Evolutionary conservation across 225 moss, liverwort and hornwort genomes (phyloP), one percentile per base, ranked within the genome.

Genomic region (Takakia lepidozioides): DNA sequence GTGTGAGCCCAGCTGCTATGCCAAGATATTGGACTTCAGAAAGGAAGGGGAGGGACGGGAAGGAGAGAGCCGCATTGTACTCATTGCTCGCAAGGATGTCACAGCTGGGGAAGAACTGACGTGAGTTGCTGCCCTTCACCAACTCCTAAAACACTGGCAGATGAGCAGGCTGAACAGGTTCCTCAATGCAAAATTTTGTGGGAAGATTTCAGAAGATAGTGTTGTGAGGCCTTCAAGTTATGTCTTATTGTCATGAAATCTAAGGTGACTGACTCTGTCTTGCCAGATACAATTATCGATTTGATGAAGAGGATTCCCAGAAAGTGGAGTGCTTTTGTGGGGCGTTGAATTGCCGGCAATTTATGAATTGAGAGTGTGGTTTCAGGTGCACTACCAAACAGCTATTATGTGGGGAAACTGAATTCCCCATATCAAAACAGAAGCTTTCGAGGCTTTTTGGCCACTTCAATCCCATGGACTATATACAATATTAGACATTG

Each of bases 1-100:
- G 98, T 99, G 98, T 45, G 81, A 80, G 44, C 98, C 98, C 16
- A 99, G 90, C 52, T 99, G 98, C 59, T 99, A 73, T 42, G 91
- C 98, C 8, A 99, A 99, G 66, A 99, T 99, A 42, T 83, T 87
- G 49, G 98, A 99, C 63, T 92, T 87, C 49, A n/a, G n/a, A n/a
- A n/a, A n/a, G n/a, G 63, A 82, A 56, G 66, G 50, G 55, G 81
- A 83, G 67, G 78, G 73, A 29, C 91, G 91, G 34, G 84, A 79
- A 54, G 82, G 84, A 28, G 72, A 82, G 14, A 91, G 90, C 40
- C 87, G 87, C 42, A 91, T 99, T 26, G 90, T 99, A 56, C 91
- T 99, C 24, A 99, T 99, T 68, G 98, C 98, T 16, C 82, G 91
- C 41, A 78, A 83, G 67, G 76, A 87, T 47, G 88, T 99, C 21